These are phyloP conservation scores for Penicillium crystallinum DNA, from an alignment of 495 filamentous ascomycete genomes.

Conservation along the genomic window DNA sequence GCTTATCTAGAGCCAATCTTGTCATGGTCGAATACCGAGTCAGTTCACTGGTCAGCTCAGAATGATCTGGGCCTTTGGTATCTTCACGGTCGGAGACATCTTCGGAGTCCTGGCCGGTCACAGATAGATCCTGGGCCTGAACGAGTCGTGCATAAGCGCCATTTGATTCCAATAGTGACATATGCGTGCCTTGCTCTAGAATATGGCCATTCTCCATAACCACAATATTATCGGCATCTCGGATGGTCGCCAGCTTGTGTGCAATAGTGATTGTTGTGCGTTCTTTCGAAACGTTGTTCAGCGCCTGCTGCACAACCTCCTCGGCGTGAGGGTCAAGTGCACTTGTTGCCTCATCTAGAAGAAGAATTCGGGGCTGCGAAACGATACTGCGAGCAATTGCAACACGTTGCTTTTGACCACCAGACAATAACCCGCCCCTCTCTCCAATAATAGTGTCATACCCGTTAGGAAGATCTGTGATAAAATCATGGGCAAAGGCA, in stretches of 20 bases:
- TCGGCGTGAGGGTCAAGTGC: slow-evolving; percentile 84
- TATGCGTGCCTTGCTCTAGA: slow-evolving; percentile 73
- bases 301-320: slow-evolving; percentile 75
- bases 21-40: slow-evolving; percentile 6
- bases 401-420: slow-evolving; percentile 91
- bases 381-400: slow-evolving; percentile 75
- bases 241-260: slow-evolving; percentile 81
- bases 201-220: slow-evolving; percentile 75
- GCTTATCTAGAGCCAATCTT: slow-evolving; percentile 1
- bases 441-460: slow-evolving; percentile 85
- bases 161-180: slow-evolving; percentile 29
- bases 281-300: slow-evolving; percentile 69
- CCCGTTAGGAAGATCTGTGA: slow-evolving; percentile 26
- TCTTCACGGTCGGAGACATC: not conserved
- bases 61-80: not conserved
- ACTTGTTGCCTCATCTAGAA: slow-evolving; percentile 85
- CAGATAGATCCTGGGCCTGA: slow-evolving; percentile 57
- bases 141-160: slow-evolving; percentile 64
- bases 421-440: slow-evolving; percentile 75
- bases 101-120: not conserved
- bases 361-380: slow-evolving; percentile 76
- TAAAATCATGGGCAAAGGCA: slow-evolving; percentile 42
- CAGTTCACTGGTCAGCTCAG: not conserved
- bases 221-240: slow-evolving; percentile 81
- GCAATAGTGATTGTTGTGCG: slow-evolving; percentile 86